A percentile compares a stretch with the other conserved stretches of the same genome.
Evolutionary conservation across 768 basidiomycete genomes (phyloP).

Genomic region (Arthromyces matolae): DNA sequence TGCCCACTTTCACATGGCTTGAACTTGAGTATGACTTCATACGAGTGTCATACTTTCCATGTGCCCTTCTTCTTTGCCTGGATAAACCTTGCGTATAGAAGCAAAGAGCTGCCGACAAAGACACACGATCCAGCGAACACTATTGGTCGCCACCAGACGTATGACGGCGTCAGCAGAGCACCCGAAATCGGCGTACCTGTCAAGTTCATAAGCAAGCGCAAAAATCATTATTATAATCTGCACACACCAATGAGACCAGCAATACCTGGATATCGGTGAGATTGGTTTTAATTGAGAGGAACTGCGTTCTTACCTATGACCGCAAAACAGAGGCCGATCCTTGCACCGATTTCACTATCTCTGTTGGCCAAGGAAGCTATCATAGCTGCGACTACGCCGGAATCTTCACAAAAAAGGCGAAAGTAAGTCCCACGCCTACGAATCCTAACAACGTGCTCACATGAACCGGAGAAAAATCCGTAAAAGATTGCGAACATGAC

Average conservation of each 20-base stretch:
- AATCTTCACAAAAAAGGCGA: no score
- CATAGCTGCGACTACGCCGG: conserved; percentile 40
- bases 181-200: conserved; percentile 19
- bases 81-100: no score
- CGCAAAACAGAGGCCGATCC: conserved; percentile 48
- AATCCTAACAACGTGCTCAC: conserved; percentile 20
- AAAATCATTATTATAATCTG: not conserved
- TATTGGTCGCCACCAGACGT: conserved; percentile 19
- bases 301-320: not conserved
- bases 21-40: no score
- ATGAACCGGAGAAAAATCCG: conserved; percentile 38
- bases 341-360: conserved; percentile 47
- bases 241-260: conserved; percentile 17
- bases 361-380: conserved; percentile 39
- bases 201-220: not conserved
- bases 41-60: no score
- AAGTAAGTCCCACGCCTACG: no score
- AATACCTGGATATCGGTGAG: conserved; percentile 6
- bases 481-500: conserved; percentile 32
- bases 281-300: not conserved
- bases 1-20: no score
- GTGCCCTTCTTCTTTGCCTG: no score
- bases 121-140: conserved; percentile 12
- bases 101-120: not conserved
- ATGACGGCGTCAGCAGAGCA: conserved; percentile 14